Base-by-base conservation (phyloP, 805 yeast genomes). In the Saturnispora besseyi region DNA sequence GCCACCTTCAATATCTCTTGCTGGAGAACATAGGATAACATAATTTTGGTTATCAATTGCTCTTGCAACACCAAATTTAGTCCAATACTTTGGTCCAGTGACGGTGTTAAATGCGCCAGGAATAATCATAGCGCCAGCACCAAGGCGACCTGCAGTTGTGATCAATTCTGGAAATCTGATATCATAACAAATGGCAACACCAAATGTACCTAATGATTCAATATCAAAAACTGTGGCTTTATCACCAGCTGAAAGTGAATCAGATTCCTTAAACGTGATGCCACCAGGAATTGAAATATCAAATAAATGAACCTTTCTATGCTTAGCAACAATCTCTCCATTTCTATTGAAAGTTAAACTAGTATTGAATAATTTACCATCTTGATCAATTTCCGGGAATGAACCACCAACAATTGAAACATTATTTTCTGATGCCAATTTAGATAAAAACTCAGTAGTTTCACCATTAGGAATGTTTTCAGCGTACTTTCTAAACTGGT, bases 211-310 rank as follows among this genome's bases (percentile, higher is more conserved):
- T 59, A 70, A 75, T 22, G 77, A 83, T 1, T 78, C 79, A 42
- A 85, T 60, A 48, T 79, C 78, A 57, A 83, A 77, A 6, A 88
- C 84, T 1, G 99, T 88, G 38, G 95, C 84, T 61, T 83, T 82
- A 57, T 77, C 72, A 24, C 97, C 98, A 10, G 88, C 87, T 9
- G 84, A 75, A 53, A 93, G 72, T 3, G 87, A 77, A 28, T 73
- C 73, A 43, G 87, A 81, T 64, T 91, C 99, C 62, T 84, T 80
- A 72, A 91, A 91, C 11, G 89, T 78, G 62, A 93, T 89, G 46
- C 91, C 90, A 44, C 84, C 83, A 1, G 97, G 96, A 48, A 91
- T 88, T 56, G 88, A 93, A 51, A 91, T 87, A 62, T 91, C 98
- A 60, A 91, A 91, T 54, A 91, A 66, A 63, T 91, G 99, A 3